These are phyloP conservation scores for Lagenaria siceraria DNA, from an alignment of 306 rosid genomes.

Conservation along the genomic window DNA sequence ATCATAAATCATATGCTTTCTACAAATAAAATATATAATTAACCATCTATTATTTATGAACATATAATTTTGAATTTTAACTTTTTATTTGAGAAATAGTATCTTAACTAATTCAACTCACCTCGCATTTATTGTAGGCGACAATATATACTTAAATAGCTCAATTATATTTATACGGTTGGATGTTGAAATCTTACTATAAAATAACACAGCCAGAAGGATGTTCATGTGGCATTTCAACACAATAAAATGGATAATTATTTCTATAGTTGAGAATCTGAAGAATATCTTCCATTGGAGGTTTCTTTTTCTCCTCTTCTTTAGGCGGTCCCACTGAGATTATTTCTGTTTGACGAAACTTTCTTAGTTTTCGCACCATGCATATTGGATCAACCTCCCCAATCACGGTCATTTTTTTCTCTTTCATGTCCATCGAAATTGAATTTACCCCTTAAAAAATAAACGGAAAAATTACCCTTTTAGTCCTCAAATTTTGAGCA, in stretches of 20 bases:
- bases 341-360: constrained; percentile 33
- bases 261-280: constrained; percentile 17
- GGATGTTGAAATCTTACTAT: no score
- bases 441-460: constrained; percentile 41
- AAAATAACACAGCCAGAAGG: not conserved
- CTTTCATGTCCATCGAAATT: constrained; percentile 52
- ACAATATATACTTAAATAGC: no score
- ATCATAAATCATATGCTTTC: no score
- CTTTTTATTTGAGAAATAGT: no score
- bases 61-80: no score
- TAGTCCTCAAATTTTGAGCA: no score
- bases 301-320: constrained; percentile 47
- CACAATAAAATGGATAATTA: constrained; percentile 23
- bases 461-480: no score
- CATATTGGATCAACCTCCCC: constrained; percentile 54
- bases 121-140: no score
- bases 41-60: no score
- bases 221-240: not conserved
- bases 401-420: constrained; percentile 43
- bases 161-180: no score
- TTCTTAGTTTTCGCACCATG: constrained; percentile 47
- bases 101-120: no score
- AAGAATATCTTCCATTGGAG: constrained; percentile 12
- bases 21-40: no score
- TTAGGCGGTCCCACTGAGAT: constrained; percentile 65